Conservation (phyloP, 306 rosid genomes). For the Dryas octopetala region DNA sequence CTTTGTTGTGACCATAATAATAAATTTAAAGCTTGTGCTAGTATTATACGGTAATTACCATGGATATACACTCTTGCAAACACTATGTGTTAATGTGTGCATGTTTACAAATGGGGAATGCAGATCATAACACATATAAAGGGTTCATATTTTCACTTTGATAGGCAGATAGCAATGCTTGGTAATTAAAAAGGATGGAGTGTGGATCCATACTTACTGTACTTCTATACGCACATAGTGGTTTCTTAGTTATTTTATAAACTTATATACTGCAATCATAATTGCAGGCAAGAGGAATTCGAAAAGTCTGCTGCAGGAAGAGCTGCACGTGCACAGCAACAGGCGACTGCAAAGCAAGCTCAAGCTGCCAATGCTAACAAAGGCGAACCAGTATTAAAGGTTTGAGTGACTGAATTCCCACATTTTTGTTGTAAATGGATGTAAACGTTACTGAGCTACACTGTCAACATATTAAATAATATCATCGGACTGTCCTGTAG, state of each 20-base stretch:
- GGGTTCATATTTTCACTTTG: not conserved
- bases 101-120: not conserved
- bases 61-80: no score
- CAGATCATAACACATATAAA: not conserved
- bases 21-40: not conserved
- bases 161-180: not conserved
- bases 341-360: constrained; percentile 61
- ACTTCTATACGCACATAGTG: not conserved
- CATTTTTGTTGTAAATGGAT: constrained; percentile 22
- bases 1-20: no score
- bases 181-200: not conserved
- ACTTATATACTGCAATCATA: constrained; percentile 23
- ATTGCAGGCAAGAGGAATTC: constrained; percentile 77
- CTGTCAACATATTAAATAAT: not conserved
- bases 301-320: constrained; percentile 84
- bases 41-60: not conserved
- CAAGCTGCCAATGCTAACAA: constrained; percentile 46
- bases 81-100: not conserved
- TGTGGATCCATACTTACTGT: not conserved
- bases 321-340: constrained; percentile 78
- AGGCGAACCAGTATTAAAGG: constrained; percentile 77
- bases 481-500: not conserved
- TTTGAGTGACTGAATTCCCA: constrained; percentile 22
- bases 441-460: not conserved
- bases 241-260: not conserved